Percentiles rank a stretch among this genome's conserved stretches.
These are phyloP conservation scores for Apostasia ramifera DNA, from an alignment of 106 monocot species.

Conservation along the genomic window DNA sequence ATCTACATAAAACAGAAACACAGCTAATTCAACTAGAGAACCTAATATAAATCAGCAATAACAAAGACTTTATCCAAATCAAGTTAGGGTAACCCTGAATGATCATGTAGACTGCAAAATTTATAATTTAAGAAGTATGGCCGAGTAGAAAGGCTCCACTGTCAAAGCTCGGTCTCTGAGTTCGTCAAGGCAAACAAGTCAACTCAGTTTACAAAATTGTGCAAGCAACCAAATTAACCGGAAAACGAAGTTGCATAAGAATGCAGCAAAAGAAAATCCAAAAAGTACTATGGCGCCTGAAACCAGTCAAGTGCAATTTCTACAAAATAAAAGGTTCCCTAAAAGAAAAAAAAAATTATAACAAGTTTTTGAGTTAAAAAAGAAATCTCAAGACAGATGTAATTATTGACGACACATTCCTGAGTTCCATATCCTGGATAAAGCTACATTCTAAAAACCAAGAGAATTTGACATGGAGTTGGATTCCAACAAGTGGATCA, in stretches of 20 bases:
- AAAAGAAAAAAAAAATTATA: neutral
- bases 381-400: neutral
- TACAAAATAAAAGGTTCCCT: too few species aligned
- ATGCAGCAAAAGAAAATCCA: neutral
- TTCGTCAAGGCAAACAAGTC: neutral
- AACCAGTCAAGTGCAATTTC: neutral
- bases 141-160: neutral
- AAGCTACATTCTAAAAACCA: neutral
- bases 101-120: too few species aligned
- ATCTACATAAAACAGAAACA: too few species aligned
- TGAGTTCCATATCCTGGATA: neutral
- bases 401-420: slow-evolving; percentile 3
- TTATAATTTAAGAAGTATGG: too few species aligned
- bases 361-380: neutral
- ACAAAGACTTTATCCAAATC: too few species aligned
- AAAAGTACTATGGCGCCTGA: neutral
- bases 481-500: neutral
- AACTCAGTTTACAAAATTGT: neutral
- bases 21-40: too few species aligned
- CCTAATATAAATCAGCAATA: too few species aligned
- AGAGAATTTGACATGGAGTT: neutral
- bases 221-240: neutral
- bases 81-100: too few species aligned
- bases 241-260: neutral
- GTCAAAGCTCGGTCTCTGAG: neutral